Base-by-base conservation (phyloP, 257 asterid species). In the Nicotiana tomentosiformis region DNA sequence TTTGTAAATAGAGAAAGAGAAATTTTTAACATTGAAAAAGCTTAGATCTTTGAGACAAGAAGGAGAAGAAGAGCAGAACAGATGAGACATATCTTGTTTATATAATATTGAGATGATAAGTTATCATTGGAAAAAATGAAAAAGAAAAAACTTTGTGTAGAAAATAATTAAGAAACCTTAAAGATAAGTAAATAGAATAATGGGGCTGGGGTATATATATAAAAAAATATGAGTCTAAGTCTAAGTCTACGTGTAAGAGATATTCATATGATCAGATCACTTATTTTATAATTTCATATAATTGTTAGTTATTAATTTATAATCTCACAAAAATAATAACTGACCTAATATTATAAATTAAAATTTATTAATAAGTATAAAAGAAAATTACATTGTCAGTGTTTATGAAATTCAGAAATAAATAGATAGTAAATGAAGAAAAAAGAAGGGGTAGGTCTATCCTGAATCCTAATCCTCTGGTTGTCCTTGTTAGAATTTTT, bases 391-490 rank as follows among this genome's bases (percentile, higher is more conserved):
- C 49, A 8, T 43, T 39, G 49, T 39, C 10, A 39, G 7, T 39
- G 49, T 39, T 39, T 43, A 43, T 43, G 49, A 43, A 43, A 43
- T 43, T 43, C 49, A 43, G 11, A 43, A 39, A 39, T 7, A 39
- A 39, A 39, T 7, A 39, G 0, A 39, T 77, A 16, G 11, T 82
- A 64, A 29, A 82, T n/a, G 1, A 82, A 77, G 76, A 84, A 70
- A 65, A 84, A 77, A 53, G 77, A 80, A 88, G 77, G 77, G 39
- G 67, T 88, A 79, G 96, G 93, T 89, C 97, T 93, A 93, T 92
- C 97, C 90, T 85, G 76, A 81, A 86, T 88, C 86, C 86, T 83
- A 89, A 84, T 90, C 94, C 91, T 87, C 86, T 84, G 80, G 85
- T 65, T 86, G 72, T 83, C 86, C 82, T 86, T 82, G 82, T 66